Conservation (phyloP, 2,329 filamentous ascomycete genomes). For the Scedosporium apiospermum region DNA sequence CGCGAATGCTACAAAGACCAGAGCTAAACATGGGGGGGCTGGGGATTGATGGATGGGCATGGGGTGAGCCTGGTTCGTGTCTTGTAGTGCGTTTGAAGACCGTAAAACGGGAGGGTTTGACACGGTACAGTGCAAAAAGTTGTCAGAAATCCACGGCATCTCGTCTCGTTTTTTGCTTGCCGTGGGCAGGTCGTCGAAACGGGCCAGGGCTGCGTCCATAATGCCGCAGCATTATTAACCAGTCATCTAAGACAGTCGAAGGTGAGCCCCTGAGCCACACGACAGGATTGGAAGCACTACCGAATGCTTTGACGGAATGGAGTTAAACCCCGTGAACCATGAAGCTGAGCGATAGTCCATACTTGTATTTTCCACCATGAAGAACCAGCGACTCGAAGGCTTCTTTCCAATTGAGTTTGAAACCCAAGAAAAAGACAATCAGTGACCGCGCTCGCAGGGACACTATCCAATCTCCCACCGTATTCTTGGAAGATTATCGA, state of each 20-base stretch:
- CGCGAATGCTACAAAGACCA: background rate
- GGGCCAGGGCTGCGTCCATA: background rate
- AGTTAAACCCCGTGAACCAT: too few species aligned
- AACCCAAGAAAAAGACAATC: too few species aligned
- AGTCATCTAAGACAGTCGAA: background rate
- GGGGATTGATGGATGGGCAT: background rate
- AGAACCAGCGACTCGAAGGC: too few species aligned
- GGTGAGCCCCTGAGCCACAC: background rate
- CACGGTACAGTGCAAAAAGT: background rate
- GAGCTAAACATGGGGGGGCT: too few species aligned
- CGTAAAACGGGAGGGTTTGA: background rate
- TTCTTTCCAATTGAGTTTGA: too few species aligned
- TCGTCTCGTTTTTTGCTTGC: background rate
- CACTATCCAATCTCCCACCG: too few species aligned
- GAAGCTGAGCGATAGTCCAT: too few species aligned
- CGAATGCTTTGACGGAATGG: too few species aligned
- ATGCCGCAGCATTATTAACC: background rate
- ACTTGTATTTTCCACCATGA: too few species aligned
- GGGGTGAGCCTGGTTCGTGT: too few species aligned
- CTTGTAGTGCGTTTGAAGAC: background rate
- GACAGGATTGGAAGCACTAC: background rate
- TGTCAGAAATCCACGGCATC: slow-evolving; percentile 1
- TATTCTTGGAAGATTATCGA: too few species aligned
- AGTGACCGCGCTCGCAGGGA: too few species aligned
- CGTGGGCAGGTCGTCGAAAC: background rate